Evolutionary conservation across 345 rosid species (phyloP).

Genomic region (Lenwebbia sp.): DNA sequence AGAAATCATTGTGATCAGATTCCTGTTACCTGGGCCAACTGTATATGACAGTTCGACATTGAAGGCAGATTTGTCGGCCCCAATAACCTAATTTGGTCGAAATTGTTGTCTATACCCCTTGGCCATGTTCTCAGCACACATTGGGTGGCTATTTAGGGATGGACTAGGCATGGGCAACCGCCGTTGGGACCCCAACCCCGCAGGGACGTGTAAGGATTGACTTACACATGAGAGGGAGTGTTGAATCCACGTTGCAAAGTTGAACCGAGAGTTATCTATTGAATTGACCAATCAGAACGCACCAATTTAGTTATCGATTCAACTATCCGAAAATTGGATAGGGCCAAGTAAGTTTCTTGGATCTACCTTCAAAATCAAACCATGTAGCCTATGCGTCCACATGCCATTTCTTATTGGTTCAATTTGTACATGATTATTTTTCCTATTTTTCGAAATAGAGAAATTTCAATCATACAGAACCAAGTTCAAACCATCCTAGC

Average conservation of each 20-base stretch:
- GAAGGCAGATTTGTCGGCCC: neutral
- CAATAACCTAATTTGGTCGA: neutral
- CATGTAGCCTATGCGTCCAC: neutral
- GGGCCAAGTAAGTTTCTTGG: neutral
- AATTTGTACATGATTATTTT: neutral
- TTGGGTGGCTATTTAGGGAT: neutral
- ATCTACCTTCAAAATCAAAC: neutral
- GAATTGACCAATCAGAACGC: neutral
- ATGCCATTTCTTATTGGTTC: neutral
- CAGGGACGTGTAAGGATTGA: neutral
- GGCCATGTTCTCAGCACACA: neutral
- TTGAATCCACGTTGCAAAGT: neutral
- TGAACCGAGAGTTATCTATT: neutral
- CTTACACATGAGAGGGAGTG: neutral
- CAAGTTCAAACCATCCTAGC: neutral
- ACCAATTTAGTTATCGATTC: accelerated
- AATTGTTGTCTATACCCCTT: neutral
- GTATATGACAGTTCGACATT: too few species aligned
- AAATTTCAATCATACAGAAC: neutral
- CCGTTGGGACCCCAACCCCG: neutral
- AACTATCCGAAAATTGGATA: neutral
- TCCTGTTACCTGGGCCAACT: too few species aligned
- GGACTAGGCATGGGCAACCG: neutral
- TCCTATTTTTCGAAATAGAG: neutral
- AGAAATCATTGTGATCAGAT: too few species aligned